Evolutionary conservation across 805 yeast genomes (phyloP).

Genomic region (Starmerella khaoyaiensis): DNA sequence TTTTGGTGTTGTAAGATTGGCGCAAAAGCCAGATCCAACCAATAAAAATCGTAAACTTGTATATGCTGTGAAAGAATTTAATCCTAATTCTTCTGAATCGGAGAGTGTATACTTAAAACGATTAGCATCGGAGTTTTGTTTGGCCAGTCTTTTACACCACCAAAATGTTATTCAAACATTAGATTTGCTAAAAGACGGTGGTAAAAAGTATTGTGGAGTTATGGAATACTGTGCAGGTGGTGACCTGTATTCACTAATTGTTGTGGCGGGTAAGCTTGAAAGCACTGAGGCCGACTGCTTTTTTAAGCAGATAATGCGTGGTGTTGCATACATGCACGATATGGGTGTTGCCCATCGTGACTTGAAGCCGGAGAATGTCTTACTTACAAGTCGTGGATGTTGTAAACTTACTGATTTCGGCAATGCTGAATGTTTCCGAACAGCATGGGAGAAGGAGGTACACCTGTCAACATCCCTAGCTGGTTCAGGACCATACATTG

Average conservation of each 20-base stretch:
- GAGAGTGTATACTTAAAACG: conserved; percentile 49
- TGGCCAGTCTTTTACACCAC: conserved; percentile 61
- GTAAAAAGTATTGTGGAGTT: conserved; percentile 64
- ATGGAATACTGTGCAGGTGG: conserved; percentile 93
- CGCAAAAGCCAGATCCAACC: conserved; percentile 44
- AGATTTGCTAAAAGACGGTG: conserved; percentile 61
- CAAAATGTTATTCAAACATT: conserved; percentile 61
- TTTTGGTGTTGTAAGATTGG: conserved; percentile 78
- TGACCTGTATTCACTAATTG: conserved; percentile 51
- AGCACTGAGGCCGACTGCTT: conserved; percentile 72
- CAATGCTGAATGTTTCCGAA: conserved; percentile 74
- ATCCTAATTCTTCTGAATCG: conserved; percentile 45
- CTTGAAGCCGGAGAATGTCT: conserved; percentile 74
- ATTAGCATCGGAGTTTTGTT: conserved; percentile 79
- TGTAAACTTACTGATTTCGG: conserved; percentile 76
- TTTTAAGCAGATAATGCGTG: conserved; percentile 71
- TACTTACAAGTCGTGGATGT: conserved; percentile 51
- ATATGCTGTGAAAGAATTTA: conserved; percentile 66
- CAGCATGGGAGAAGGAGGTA: conserved; percentile 69
- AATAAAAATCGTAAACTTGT: conserved; percentile 30
- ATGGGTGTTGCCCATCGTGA: conserved; percentile 92
- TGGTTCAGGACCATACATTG: conserved; percentile 81
- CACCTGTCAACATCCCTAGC: conserved; percentile 55
- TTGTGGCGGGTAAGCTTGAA: conserved; percentile 40
- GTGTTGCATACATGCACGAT: conserved; percentile 69